Conservation (phyloP, 1,284 basidiomycete species). For the Cryptococcus sp. region DNA sequence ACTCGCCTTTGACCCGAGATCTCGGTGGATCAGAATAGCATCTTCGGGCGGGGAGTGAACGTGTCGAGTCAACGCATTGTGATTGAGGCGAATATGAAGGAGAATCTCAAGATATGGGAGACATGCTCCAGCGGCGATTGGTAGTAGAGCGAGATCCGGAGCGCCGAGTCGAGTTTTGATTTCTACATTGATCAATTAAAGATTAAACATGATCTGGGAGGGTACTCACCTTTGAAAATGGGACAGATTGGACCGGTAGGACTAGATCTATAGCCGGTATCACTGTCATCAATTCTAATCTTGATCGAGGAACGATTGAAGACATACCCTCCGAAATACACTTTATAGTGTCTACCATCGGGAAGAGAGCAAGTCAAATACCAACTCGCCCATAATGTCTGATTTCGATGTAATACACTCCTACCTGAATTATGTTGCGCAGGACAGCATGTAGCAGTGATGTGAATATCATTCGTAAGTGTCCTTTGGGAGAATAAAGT, state of each 20-base stretch:
- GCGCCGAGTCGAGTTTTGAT: conserved; percentile 11
- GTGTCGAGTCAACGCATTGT: conserved; percentile 3
- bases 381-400: conserved; percentile 13
- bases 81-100: neutral
- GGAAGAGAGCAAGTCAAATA: conserved; percentile 3
- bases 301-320: neutral
- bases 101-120: conserved; percentile 10
- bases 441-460: conserved; percentile 8
- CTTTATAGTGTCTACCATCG: neutral
- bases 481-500: neutral
- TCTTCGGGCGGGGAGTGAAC: conserved; percentile 9
- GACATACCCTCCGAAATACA: conserved; percentile 8
- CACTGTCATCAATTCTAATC: conserved; percentile 9
- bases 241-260: conserved; percentile 9
- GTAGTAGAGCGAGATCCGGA: conserved; percentile 15
- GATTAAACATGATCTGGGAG: neutral
- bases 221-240: conserved; percentile 18
- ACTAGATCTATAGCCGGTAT: conserved; percentile 22
- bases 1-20: neutral
- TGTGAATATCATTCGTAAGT: neutral
- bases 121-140: conserved; percentile 13
- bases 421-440: conserved; percentile 15
- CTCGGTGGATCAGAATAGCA: conserved; percentile 7
- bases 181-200: conserved; percentile 1
- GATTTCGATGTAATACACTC: conserved; percentile 3